phyloP scores from a whole-genome alignment of 208 protist species.

The Wallacemonas sp. region DNA sequence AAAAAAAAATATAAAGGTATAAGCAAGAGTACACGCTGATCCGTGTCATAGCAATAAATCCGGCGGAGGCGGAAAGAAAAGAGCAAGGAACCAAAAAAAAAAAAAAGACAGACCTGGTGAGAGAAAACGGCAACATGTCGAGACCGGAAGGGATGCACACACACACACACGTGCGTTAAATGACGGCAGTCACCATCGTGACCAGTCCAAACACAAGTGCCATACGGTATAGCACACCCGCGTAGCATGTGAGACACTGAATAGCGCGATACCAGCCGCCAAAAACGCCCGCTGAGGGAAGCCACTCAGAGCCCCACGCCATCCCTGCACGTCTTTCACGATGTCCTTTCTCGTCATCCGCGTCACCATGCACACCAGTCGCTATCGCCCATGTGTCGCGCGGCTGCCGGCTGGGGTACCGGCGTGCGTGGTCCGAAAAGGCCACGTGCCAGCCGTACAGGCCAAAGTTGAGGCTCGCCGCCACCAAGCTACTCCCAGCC shows the following conservation, averaged over 20 bases:
- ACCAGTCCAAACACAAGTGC: background rate
- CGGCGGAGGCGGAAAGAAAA: background rate
- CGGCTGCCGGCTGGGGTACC: no score
- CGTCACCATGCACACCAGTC: no score
- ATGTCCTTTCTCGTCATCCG: no score
- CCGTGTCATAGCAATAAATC: background rate
- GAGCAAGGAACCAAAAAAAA: background rate
- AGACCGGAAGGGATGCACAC: no score
- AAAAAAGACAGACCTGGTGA: background rate
- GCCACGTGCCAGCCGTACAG: slow-evolving; percentile 12
- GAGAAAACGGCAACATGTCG: background rate
- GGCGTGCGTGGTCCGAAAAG: slow-evolving; percentile 6
- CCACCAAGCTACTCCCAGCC: background rate
- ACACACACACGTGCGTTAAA: background rate
- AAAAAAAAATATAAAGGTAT: no score
- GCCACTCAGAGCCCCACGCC: no score
- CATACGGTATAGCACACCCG: no score
- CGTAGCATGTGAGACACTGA: background rate
- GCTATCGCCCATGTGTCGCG: no score
- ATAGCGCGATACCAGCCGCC: background rate
- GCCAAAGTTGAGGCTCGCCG: slow-evolving; percentile 3
- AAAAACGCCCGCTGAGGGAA: no score
- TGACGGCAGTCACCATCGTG: background rate
- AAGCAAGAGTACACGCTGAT: no score
- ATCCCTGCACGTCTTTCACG: no score